Conservation (phyloP, 768 basidiomycete genomes). For the Amanita jacksonii region DNA sequence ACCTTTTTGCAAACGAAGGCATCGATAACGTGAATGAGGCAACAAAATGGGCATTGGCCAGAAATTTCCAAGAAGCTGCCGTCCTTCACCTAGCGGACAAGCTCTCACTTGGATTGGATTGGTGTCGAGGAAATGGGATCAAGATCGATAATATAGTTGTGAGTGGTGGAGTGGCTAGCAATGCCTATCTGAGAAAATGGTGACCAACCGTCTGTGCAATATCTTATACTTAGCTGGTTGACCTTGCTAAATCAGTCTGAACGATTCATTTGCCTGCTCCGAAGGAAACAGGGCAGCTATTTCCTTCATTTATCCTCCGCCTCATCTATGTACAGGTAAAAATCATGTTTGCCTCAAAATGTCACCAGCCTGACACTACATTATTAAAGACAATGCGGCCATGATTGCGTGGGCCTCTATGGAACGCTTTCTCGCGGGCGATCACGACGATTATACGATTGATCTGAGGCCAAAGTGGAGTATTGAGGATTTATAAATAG, state of each 20-base stretch:
- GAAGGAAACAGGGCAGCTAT: conserved; percentile 22
- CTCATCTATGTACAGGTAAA: conserved; percentile 72
- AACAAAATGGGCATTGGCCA: conserved; percentile 43
- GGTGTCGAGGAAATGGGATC: conserved; percentile 33
- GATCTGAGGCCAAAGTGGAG: conserved; percentile 68
- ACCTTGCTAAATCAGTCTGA: conserved; percentile 18
- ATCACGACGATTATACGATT: conserved; percentile 53
- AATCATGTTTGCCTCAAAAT: neutral
- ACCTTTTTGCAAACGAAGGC: conserved; percentile 35
- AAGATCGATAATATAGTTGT: conserved; percentile 56
- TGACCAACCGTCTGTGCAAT: conserved; percentile 22
- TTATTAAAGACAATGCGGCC: conserved; percentile 74
- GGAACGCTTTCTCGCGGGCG: conserved; percentile 58
- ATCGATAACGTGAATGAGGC: conserved; percentile 29
- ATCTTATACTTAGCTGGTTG: neutral
- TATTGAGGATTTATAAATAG: conserved; percentile 44
- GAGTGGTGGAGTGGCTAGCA: conserved; percentile 93
- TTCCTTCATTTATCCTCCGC: conserved; percentile 62
- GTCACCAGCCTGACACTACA: neutral
- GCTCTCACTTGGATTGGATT: conserved; percentile 41
- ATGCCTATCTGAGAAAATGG: conserved; percentile 58
- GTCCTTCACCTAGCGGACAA: conserved; percentile 71
- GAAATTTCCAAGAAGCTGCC: conserved; percentile 65
- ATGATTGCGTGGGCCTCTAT: conserved; percentile 96
- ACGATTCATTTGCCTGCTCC: conserved; percentile 17